Evolutionary conservation across 352 stramenopile species (phyloP).

Genomic region (Globisporangium echinulatum): DNA sequence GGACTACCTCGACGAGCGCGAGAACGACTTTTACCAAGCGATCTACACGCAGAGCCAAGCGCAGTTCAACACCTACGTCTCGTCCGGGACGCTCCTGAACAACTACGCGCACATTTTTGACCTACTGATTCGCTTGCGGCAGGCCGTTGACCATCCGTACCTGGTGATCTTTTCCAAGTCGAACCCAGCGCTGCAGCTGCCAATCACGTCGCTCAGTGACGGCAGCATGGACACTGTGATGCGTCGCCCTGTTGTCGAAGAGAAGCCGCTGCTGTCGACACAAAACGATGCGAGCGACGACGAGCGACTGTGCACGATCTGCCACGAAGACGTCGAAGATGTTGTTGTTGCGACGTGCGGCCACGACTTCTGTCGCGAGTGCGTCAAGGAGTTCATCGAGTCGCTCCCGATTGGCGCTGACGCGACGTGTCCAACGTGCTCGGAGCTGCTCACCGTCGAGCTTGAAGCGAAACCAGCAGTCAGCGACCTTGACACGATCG

Average conservation of each 20-base stretch:
- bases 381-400: constrained; percentile 75
- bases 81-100: constrained; percentile 96
- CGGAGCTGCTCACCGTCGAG: constrained; percentile 82
- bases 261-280: constrained; percentile 46
- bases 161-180: constrained; percentile 91
- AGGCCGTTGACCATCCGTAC: constrained; percentile 98
- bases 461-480: constrained; percentile 27
- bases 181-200: constrained; percentile 71
- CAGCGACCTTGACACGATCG: constrained; percentile 13
- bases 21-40: constrained; percentile 99
- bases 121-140: constrained; percentile 95
- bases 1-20: constrained; percentile 80
- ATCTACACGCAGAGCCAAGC: constrained; percentile 97
- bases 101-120: constrained; percentile 99
- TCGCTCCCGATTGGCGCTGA: constrained; percentile 53
- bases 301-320: constrained; percentile 81
- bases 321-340: constrained; percentile 90
- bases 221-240: constrained; percentile 8
- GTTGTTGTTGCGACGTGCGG: constrained; percentile 86
- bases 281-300: constrained; percentile 19
- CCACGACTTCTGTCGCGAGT: constrained; percentile 90
- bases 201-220: constrained; percentile 13
- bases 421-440: constrained; percentile 73
- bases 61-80: constrained; percentile 98
- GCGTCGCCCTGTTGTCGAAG: constrained; percentile 41